These are phyloP conservation scores for Mycena kentingensis DNA, from an alignment of 768 basidiomycete genomes.

Conservation along the genomic window DNA sequence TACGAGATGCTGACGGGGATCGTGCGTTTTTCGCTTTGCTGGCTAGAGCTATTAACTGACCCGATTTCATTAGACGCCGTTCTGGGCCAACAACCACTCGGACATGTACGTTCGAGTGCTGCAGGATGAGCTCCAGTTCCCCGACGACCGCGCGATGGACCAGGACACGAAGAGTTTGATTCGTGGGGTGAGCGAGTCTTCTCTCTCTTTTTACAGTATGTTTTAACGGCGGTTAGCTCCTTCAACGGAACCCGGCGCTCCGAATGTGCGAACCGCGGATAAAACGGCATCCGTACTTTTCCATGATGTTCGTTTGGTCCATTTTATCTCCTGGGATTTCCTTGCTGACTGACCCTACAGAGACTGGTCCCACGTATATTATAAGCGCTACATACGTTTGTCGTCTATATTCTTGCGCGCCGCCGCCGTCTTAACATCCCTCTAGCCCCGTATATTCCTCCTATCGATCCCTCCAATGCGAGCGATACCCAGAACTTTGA, in stretches of 20 bases:
- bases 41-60: slow-evolving; percentile 17
- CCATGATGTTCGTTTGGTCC: slow-evolving; percentile 71
- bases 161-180: slow-evolving; percentile 94
- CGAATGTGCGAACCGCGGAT: slow-evolving; percentile 92
- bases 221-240: slow-evolving; percentile 52
- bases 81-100: slow-evolving; percentile 90
- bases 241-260: slow-evolving; percentile 90
- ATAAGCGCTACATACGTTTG: slow-evolving; percentile 91
- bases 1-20: slow-evolving; percentile 97
- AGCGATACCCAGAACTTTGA: slow-evolving; percentile 98
- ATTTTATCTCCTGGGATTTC: slow-evolving; percentile 14
- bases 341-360: slow-evolving; percentile 40
- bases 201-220: background rate
- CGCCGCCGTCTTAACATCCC: slow-evolving; percentile 6
- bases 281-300: slow-evolving; percentile 93
- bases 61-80: slow-evolving; percentile 66
- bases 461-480: slow-evolving; percentile 88
- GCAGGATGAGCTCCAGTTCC: slow-evolving; percentile 87
- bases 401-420: slow-evolving; percentile 27
- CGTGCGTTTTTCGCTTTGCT: slow-evolving; percentile 51
- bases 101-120: slow-evolving; percentile 94
- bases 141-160: slow-evolving; percentile 90
- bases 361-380: slow-evolving; percentile 93
- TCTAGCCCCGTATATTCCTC: slow-evolving; percentile 88
- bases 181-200: slow-evolving; percentile 72